Evolutionary conservation across 805 yeast species (phyloP).

Genomic region (Teunomyces tritomae): DNA sequence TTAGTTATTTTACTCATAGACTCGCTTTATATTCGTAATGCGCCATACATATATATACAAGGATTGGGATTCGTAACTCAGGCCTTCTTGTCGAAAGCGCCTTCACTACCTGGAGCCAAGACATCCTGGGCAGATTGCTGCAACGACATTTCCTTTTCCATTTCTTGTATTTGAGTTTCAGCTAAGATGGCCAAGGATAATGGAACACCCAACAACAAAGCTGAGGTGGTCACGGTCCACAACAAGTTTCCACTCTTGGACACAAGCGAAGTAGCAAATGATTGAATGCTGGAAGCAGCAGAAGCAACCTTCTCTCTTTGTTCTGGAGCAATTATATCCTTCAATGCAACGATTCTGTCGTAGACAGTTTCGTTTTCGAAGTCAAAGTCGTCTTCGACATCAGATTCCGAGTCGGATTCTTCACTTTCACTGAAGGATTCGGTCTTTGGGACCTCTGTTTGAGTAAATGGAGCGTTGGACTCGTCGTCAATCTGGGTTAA

Average conservation of each 20-base stretch:
- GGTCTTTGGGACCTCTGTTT: slow-evolving; percentile 29
- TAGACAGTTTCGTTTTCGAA: slow-evolving; percentile 73
- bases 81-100: slow-evolving; percentile 31
- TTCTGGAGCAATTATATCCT: slow-evolving; percentile 86
- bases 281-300: slow-evolving; percentile 27
- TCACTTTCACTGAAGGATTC: slow-evolving; percentile 38
- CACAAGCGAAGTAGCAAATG: slow-evolving; percentile 42
- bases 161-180: slow-evolving; percentile 90
- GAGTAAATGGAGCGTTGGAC: slow-evolving; percentile 37
- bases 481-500: slow-evolving; percentile 71
- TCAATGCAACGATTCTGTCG: slow-evolving; percentile 88
- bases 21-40: slow-evolving; percentile 3
- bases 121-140: slow-evolving; percentile 77
- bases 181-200: slow-evolving; percentile 82
- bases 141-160: slow-evolving; percentile 86
- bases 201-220: slow-evolving; percentile 88
- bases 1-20: neutral
- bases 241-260: slow-evolving; percentile 69
- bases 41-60: slow-evolving; percentile 5
- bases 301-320: slow-evolving; percentile 56
- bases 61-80: slow-evolving; percentile 1
- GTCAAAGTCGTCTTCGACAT: slow-evolving; percentile 68
- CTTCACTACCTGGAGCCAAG: slow-evolving; percentile 54
- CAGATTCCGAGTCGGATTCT: slow-evolving; percentile 45
- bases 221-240: slow-evolving; percentile 84